These are phyloP conservation scores for Polygonum aviculare DNA, from an alignment of 148 eudicot genomes.

Conservation along the genomic window DNA sequence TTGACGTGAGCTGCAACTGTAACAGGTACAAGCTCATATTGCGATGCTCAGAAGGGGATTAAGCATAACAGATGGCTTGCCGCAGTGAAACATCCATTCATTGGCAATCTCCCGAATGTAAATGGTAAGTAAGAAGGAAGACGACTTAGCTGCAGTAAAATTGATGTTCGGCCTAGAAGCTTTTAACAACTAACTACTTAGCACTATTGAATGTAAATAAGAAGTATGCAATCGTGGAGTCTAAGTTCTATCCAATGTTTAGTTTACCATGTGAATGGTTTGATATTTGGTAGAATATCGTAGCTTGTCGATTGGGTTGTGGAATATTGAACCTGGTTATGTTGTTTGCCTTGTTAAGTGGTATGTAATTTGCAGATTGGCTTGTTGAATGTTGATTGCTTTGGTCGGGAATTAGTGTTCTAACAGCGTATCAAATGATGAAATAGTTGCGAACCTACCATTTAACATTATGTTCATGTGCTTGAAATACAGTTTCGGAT, in stretches of 20 bases:
- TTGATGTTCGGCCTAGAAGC: background rate
- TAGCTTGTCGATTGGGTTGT: background rate
- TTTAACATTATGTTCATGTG: too few relatives aligned
- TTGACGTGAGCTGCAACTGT: background rate
- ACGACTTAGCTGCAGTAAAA: background rate
- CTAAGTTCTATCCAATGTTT: background rate
- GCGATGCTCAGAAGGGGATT: slow-evolving; percentile 8
- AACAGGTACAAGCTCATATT: slow-evolving; percentile 9
- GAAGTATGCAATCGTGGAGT: background rate
- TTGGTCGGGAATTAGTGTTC: background rate
- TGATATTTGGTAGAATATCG: background rate
- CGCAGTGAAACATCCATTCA: background rate
- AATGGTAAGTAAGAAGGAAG: background rate
- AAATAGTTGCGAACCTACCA: too few relatives aligned
- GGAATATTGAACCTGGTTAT: background rate
- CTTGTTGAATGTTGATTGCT: background rate
- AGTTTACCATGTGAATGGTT: background rate
- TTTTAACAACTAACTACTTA: background rate
- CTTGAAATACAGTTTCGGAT: too few relatives aligned
- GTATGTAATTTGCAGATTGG: background rate
- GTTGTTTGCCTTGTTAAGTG: background rate
- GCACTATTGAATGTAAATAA: background rate
- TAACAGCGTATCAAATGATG: too few relatives aligned
- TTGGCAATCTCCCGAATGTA: background rate
- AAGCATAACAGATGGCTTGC: slow-evolving; percentile 5